Evolutionary conservation across 1,139 yeast species (phyloP).

Genomic region (Blastobotrys arbuscula): DNA sequence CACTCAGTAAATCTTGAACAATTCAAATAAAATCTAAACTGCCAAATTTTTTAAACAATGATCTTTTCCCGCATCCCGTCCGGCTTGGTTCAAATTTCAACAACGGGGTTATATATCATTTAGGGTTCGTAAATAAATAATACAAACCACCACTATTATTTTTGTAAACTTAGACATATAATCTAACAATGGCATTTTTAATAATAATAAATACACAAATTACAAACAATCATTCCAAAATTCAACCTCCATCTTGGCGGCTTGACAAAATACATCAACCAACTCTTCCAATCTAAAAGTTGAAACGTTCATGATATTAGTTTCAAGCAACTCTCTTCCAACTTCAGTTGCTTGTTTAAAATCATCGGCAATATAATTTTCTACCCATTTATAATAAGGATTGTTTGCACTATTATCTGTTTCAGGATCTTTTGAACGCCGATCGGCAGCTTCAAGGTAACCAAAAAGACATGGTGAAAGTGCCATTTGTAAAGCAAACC

Average conservation of each 20-base stretch:
- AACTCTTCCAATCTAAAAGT: conserved; percentile 44
- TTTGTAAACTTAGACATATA: no score
- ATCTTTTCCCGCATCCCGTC: no score
- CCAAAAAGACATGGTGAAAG: conserved; percentile 77
- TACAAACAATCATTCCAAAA: conserved; percentile 49
- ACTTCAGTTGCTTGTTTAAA: conserved; percentile 46
- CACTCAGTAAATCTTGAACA: no score
- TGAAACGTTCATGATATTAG: conserved; percentile 35
- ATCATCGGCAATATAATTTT: conserved; percentile 55
- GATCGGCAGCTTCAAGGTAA: conserved; percentile 50
- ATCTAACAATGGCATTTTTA: no score
- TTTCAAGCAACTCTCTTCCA: conserved; percentile 49
- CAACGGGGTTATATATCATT: no score
- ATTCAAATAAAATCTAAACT: no score
- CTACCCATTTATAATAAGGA: conserved; percentile 53
- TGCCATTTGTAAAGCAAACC: conserved; percentile 61
- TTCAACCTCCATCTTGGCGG: conserved; percentile 51
- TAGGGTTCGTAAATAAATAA: no score
- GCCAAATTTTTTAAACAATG: no score
- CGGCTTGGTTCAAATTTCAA: no score
- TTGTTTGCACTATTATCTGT: conserved; percentile 23
- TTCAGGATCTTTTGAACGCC: conserved; percentile 18
- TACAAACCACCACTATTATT: no score
- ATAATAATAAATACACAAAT: no score
- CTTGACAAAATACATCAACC: conserved; percentile 53